Percentiles rank a stretch among this genome's conserved stretches.
These are phyloP conservation scores for Rubia tinctorum DNA, from an alignment of 305 asterid genomes.

Conservation along the genomic window DNA sequence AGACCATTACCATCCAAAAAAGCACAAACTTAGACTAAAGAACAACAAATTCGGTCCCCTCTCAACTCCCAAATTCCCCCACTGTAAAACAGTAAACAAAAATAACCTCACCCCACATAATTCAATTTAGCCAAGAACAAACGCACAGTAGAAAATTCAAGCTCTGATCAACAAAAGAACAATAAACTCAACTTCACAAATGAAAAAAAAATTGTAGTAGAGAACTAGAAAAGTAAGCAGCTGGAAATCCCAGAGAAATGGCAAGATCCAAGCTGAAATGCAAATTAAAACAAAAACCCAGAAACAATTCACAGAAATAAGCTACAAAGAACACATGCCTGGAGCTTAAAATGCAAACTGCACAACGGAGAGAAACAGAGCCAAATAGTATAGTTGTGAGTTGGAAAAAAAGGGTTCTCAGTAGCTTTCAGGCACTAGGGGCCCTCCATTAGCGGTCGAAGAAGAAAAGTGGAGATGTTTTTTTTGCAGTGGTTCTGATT, in stretches of 20 bases:
- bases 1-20: not conserved
- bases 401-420: not conserved
- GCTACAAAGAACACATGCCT: conserved; percentile 27
- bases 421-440: conserved; percentile 33
- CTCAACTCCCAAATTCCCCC: not conserved
- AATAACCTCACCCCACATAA: not conserved
- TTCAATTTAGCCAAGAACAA: not conserved
- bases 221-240: not conserved
- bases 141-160: not conserved
- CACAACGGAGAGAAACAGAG: conserved; percentile 28
- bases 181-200: not conserved
- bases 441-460: conserved; percentile 53
- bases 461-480: conserved; percentile 21
- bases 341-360: conserved; percentile 20
- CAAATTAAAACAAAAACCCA: not conserved
- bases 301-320: conserved; percentile 7
- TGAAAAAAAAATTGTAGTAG: not conserved
- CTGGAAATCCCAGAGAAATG: not conserved
- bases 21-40: not conserved
- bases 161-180: not conserved
- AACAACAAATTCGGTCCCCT: not conserved
- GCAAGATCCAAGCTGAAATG: conserved; percentile 28
- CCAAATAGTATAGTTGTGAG: not conserved
- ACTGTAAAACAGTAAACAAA: not conserved
- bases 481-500: conserved; percentile 9